Percentiles rank a stretch among this genome's conserved stretches.
phyloP scores from a whole-genome alignment of 2,329 filamentous ascomycete species.

The Fusarium graminum region DNA sequence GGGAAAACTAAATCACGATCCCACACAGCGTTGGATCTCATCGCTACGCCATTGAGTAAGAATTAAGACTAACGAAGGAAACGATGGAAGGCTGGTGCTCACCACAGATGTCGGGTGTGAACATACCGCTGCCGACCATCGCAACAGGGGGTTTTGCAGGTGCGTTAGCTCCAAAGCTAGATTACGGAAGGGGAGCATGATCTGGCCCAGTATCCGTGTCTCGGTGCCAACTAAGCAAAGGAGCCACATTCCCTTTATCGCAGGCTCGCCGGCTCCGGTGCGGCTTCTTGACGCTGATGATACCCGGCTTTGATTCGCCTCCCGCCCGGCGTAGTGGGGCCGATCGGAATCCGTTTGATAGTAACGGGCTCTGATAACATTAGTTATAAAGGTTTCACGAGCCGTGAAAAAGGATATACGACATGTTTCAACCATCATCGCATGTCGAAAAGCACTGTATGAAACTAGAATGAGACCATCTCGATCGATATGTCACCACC shows the following conservation, averaged over 20 bases:
- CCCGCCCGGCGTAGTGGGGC: constrained; percentile 35
- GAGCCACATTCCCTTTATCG: constrained; percentile 25
- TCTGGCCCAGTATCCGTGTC: constrained; percentile 35
- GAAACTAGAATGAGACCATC: not conserved
- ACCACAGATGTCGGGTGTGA: constrained; percentile 19
- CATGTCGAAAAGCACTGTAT: not conserved
- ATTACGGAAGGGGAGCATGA: constrained; percentile 32
- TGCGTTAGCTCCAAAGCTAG: constrained; percentile 38
- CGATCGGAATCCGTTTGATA: constrained; percentile 19
- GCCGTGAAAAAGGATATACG: not conserved
- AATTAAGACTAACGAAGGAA: constrained; percentile 30
- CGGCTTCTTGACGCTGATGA: constrained; percentile 10
- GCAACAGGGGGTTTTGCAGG: constrained; percentile 16
- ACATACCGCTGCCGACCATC: constrained; percentile 6
- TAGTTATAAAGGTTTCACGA: not conserved
- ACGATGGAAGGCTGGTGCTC: constrained; percentile 19
- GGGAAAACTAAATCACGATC: constrained; percentile 22
- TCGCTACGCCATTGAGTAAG: constrained; percentile 12
- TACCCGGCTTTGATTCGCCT: constrained; percentile 19
- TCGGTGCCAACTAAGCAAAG: constrained; percentile 26
- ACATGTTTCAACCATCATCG: not conserved
- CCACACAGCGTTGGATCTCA: constrained; percentile 16
- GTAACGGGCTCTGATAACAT: constrained; percentile 10
- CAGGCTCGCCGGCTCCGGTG: constrained; percentile 20
- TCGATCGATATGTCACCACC: constrained; percentile 11